Conservation (phyloP, 2,329 filamentous ascomycete genomes). For the Monosporascus cannonballus region DNA sequence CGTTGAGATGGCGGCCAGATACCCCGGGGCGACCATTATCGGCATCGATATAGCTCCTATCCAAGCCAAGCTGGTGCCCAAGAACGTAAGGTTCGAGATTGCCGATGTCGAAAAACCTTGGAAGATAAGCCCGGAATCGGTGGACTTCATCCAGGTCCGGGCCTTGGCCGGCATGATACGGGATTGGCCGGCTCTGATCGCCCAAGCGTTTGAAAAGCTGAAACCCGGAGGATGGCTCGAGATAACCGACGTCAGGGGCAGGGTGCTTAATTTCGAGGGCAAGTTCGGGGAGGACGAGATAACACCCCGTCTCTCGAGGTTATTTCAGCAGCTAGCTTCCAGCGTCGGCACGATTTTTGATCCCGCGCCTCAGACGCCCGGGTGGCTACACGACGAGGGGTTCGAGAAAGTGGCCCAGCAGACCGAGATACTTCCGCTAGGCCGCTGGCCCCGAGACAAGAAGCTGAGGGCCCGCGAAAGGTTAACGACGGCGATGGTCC, state of each 20-base stretch:
- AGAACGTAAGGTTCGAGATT: conserved; percentile 54
- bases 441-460: conserved; percentile 33
- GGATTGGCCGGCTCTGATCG: conserved; percentile 32
- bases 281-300: conserved; percentile 24
- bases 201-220: conserved; percentile 32
- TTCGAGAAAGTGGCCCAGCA: conserved; percentile 34
- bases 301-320: conserved; percentile 29
- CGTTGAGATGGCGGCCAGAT: conserved; percentile 34
- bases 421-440: conserved; percentile 35
- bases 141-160: conserved; percentile 39
- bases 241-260: conserved; percentile 35
- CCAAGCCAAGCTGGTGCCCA: conserved; percentile 41
- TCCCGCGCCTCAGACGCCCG: conserved; percentile 29
- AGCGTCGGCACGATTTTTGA: conserved; percentile 33
- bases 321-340: conserved; percentile 21
- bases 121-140: conserved; percentile 21
- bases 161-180: conserved; percentile 39
- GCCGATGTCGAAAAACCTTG: conserved; percentile 49
- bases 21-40: conserved; percentile 33
- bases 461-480: conserved; percentile 31
- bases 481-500: conserved; percentile 30
- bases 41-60: conserved; percentile 36
- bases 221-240: conserved; percentile 39
- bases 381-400: conserved; percentile 30
- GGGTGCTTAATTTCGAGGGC: conserved; percentile 33